These are phyloP conservation scores for Russula olivacea DNA, from an alignment of 768 basidiomycete genomes.

Conservation along the genomic window DNA sequence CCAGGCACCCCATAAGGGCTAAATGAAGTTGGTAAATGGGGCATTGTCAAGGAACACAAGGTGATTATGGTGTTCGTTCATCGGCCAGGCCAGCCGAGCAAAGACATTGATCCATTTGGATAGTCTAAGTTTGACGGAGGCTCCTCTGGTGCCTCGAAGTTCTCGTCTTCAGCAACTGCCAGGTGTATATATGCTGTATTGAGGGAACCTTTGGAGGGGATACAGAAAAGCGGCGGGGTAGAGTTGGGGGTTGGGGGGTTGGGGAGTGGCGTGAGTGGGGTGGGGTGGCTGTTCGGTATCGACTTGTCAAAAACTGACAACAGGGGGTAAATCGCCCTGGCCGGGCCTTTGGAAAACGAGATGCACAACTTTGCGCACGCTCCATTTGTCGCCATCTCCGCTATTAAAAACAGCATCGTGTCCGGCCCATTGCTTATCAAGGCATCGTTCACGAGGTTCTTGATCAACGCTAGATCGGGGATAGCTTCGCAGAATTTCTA, in stretches of 20 bases:
- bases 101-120: not conserved
- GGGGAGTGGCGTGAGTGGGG: not conserved
- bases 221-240: not conserved
- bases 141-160: not conserved
- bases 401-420: not conserved
- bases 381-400: conserved; percentile 3
- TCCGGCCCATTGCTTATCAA: not conserved
- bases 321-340: not conserved
- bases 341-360: not conserved
- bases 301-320: not conserved
- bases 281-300: not conserved
- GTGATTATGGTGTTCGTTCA: not conserved
- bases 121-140: conserved; percentile 1
- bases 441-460: not conserved
- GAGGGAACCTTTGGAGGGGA: not conserved
- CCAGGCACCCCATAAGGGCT: not conserved
- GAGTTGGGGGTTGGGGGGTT: not conserved
- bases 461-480: not conserved
- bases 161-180: not conserved
- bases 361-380: not conserved
- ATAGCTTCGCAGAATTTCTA: not conserved
- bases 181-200: not conserved
- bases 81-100: not conserved
- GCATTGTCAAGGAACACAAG: not conserved
- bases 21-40: not conserved